phyloP scores from a whole-genome alignment of 2,329 filamentous ascomycete species.

The Ophiostoma montium region DNA sequence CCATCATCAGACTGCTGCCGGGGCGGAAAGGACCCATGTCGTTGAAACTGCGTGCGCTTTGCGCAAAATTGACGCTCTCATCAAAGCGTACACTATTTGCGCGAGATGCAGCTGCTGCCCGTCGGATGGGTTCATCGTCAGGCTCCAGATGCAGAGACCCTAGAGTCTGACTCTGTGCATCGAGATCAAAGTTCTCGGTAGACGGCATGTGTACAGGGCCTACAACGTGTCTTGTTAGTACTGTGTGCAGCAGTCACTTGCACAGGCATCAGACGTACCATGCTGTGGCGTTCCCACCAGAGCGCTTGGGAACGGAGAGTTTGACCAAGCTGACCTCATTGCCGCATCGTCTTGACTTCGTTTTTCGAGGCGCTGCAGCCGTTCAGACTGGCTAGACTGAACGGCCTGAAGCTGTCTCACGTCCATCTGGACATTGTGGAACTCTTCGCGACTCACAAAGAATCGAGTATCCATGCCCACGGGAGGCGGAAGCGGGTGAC shows the following conservation, averaged over 20 bases:
- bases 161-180: constrained; percentile 71
- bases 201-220: constrained; percentile 67
- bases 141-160: constrained; percentile 72
- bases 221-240: constrained; percentile 21
- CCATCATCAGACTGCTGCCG: constrained; percentile 74
- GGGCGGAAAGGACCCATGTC: constrained; percentile 70
- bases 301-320: constrained; percentile 80
- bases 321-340: constrained; percentile 76
- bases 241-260: not conserved
- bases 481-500: not conserved
- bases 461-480: constrained; percentile 52
- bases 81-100: constrained; percentile 97
- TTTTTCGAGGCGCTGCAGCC: constrained; percentile 48
- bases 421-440: constrained; percentile 57
- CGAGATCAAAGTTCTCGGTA: constrained; percentile 81
- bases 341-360: constrained; percentile 53
- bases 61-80: constrained; percentile 76
- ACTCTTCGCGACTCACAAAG: constrained; percentile 45
- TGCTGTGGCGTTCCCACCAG: constrained; percentile 74
- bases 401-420: constrained; percentile 52
- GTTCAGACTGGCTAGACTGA: constrained; percentile 47
- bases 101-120: constrained; percentile 67
- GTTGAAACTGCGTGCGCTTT: constrained; percentile 66
- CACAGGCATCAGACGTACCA: constrained; percentile 38
- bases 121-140: constrained; percentile 72